Conservation (phyloP, 352 stramenopile species). For the Phytophthora pluvialis region DNA sequence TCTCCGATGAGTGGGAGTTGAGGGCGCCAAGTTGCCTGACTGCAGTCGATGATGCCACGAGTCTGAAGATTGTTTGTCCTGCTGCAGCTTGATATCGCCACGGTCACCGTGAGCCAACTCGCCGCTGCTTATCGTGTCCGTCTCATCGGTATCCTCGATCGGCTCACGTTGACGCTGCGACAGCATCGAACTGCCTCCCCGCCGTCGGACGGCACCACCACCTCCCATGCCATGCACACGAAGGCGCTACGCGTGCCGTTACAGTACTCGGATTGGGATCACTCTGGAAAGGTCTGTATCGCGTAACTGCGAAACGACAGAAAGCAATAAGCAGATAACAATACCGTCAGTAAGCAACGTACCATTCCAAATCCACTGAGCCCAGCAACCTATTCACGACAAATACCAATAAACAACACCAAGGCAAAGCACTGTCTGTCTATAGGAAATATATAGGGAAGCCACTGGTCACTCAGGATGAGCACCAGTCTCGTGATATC, state of each 20-base stretch:
- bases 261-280: slow-evolving; percentile 6
- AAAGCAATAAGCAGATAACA: neutral
- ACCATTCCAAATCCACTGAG: too few species aligned
- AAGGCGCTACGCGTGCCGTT: neutral
- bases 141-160: slow-evolving; percentile 3
- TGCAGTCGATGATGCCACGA: slow-evolving; percentile 11
- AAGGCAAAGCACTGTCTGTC: slow-evolving; percentile 11
- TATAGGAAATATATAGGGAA: slow-evolving; percentile 31
- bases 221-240: slow-evolving; percentile 25
- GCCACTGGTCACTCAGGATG: slow-evolving; percentile 10
- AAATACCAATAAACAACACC: slow-evolving; percentile 3
- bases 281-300: slow-evolving; percentile 7
- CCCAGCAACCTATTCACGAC: too few species aligned
- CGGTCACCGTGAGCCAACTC: slow-evolving; percentile 14
- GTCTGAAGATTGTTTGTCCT: slow-evolving; percentile 15
- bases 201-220: slow-evolving; percentile 7
- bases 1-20: slow-evolving; percentile 20
- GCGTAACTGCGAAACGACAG: slow-evolving; percentile 7
- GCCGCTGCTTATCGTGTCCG: slow-evolving; percentile 16
- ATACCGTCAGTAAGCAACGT: neutral
- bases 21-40: slow-evolving; percentile 2
- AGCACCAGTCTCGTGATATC: slow-evolving; percentile 24
- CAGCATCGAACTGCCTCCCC: slow-evolving; percentile 6
- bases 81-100: slow-evolving; percentile 13
- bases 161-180: slow-evolving; percentile 8